Base-by-base conservation (phyloP, 352 stramenopile species). In the Phytophthora hibernalis region DNA sequence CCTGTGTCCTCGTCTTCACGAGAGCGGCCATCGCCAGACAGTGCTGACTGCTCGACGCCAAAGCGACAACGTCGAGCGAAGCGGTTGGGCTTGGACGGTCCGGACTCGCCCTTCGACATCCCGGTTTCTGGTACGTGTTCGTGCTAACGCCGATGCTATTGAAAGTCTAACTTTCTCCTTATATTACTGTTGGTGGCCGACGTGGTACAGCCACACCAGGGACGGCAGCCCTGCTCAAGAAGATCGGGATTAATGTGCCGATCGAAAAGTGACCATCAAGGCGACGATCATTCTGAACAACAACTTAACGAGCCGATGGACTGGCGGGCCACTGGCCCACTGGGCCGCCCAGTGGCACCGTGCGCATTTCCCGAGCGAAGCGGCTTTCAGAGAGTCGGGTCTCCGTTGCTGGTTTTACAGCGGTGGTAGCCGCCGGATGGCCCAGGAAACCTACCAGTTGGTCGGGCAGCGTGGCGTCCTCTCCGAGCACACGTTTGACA, bases 201-300 rank as follows among this genome's bases (percentile, higher is more conserved):
- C 33, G 64, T 63, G 48, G 33, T 60, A 12, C 40, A 83, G 75
- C 75, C 13, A 79, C 75, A 33, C 75, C 75, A 44, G 72, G 30
- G 12, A 83, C 75, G 18, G 68, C 75, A 18, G 68, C 75, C 20
- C 48, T 80, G 28, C 69, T 83, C 42, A 80, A 70, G 40, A 83
- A 77, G 37, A 80, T 83, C 42, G 75, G 75, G 15, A 80, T 83
- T 26, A 75, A 77, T 31, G 67, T 76, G 38, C 70, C 74, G 7
- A 73, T 45, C 12, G 56, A 79, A 16, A 65, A 61, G 15, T 72
- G 40, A 73, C 60, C 16, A 55, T 24, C 16, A 35, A 54, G 21
- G 21, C 24, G 13, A 26, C 24, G 22, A 43, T 15, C 53, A 51
- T 24, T 7, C 16, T 11, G 8, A n/a, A 43, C 55, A 66, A 61